Conservation (phyloP, 139 green algal species). For the Volvox reticuliferus region DNA sequence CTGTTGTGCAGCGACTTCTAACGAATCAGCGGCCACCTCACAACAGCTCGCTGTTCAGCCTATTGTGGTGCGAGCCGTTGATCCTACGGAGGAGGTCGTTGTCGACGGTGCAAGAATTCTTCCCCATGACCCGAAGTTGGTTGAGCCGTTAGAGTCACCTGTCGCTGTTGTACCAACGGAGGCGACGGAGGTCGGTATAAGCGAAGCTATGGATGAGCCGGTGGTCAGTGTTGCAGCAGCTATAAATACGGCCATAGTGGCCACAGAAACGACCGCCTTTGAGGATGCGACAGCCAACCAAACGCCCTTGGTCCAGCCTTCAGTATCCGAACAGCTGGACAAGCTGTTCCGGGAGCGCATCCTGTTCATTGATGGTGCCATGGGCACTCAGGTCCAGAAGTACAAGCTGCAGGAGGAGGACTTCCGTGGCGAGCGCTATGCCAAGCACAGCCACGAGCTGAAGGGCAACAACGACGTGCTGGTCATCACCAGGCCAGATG, state of each 20-base stretch:
- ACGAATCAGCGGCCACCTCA: no score
- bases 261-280: no score
- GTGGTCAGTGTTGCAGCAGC: not conserved
- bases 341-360: slow-evolving; percentile 91
- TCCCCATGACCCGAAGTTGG: no score
- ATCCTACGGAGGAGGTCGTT: no score
- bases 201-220: not conserved
- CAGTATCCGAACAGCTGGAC: slow-evolving; percentile 65
- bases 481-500: slow-evolving; percentile 94
- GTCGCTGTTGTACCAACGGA: not conserved
- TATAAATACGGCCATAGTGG: not conserved
- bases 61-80: no score
- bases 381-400: slow-evolving; percentile 94
- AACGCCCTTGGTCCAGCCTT: not conserved
- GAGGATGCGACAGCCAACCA: not conserved
- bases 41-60: no score
- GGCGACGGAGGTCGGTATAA: not conserved
- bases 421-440: slow-evolving; percentile 85
- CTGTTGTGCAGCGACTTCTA: no score
- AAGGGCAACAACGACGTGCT: slow-evolving; percentile 99
- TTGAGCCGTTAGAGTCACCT: not conserved
- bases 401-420: slow-evolving; percentile 94
- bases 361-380: slow-evolving; percentile 96
- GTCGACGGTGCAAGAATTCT: no score
- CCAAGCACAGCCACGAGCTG: slow-evolving; percentile 88